Evolutionary conservation across 179 eudicot species (phyloP), one percentile per base, ranked within the genome.

Genomic region (Kewa caespitosa): DNA sequence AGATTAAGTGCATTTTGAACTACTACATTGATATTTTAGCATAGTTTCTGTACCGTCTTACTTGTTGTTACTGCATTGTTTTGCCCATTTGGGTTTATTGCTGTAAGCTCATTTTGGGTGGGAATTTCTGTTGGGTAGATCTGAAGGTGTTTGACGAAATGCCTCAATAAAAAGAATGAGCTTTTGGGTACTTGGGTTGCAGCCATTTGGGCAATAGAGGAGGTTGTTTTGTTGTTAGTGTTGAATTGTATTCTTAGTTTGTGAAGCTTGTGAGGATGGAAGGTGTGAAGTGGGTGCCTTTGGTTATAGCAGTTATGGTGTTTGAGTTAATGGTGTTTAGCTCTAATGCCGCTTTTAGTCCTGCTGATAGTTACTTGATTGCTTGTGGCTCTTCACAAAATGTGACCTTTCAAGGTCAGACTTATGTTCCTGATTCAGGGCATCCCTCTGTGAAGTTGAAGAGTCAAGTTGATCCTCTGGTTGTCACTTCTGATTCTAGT

Each of bases 301-400:
- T 86, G 69, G 64, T 85, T 78, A 32, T 82, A 12, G 79, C 66
- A 74, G 28, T 83, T 62, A 39, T 80, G 66, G 28, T 83, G 46
- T 74, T 79, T 76, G 85, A 71, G 73, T 73, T 76, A 59, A 70
- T 82, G 46, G 62, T 80, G 81, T 75, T 67, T 74, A 59, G 70
- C 63, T 87, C 82, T 72, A 79, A 75, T 84, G 83, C 90, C 28
- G 75, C 75, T 20, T 91, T 82, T 78, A 80, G 69, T 69, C 92
- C 94, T 57, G 67, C 73, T 82, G 97, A 90, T 84, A 81, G 77
- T 52, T 90, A 88, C 85, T 79, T 91, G 73, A 72, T 91, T 79
- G 82, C 85, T 33, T 91, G 97, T 88, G 97, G 97, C 36, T 90
- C 97, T 75, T 60, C 91, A 25, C 67, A 88, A 67, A 88, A 86